These are phyloP conservation scores for Brassica rapa DNA, from an alignment of 345 rosid species.

Conservation along the genomic window DNA sequence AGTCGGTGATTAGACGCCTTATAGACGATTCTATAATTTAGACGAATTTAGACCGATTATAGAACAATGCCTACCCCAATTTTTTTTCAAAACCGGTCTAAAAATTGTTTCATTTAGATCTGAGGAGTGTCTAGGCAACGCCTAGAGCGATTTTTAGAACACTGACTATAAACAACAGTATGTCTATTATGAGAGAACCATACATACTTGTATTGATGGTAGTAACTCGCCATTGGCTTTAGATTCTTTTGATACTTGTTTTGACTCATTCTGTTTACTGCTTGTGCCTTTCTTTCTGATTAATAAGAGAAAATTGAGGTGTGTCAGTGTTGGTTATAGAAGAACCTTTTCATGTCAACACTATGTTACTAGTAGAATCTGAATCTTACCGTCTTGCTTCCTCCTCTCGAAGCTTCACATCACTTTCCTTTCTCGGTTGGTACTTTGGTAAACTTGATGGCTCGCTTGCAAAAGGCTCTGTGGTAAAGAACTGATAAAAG, in stretches of 20 bases:
- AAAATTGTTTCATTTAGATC: too few species aligned
- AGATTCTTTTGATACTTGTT: constrained; percentile 46
- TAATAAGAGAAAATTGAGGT: too few species aligned
- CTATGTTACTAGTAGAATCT: neutral
- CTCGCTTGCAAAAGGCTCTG: constrained; percentile 59
- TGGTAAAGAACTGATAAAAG: constrained; percentile 51
- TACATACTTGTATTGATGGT: constrained; percentile 49
- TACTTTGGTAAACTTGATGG: constrained; percentile 67
- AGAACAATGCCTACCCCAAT: too few species aligned
- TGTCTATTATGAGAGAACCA: neutral
- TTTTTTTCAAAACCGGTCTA: too few species aligned
- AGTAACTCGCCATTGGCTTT: constrained; percentile 51
- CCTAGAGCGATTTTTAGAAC: too few species aligned
- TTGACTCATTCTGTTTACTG: constrained; percentile 49
- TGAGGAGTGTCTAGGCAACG: too few species aligned
- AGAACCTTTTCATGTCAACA: too few species aligned
- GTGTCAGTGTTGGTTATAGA: too few species aligned
- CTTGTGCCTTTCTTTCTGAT: constrained; percentile 36
- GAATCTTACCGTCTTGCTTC: too few species aligned
- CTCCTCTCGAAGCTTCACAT: constrained; percentile 24
- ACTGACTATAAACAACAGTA: neutral
- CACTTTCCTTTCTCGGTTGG: constrained; percentile 65
- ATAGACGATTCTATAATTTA: too few species aligned
- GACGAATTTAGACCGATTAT: too few species aligned
- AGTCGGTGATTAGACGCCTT: too few species aligned